A percentile compares a stretch with the other conserved stretches of the same genome.
These are phyloP conservation scores for Yamadazyma songkhlaensis DNA, from an alignment of 1,139 yeast species.

Conservation along the genomic window DNA sequence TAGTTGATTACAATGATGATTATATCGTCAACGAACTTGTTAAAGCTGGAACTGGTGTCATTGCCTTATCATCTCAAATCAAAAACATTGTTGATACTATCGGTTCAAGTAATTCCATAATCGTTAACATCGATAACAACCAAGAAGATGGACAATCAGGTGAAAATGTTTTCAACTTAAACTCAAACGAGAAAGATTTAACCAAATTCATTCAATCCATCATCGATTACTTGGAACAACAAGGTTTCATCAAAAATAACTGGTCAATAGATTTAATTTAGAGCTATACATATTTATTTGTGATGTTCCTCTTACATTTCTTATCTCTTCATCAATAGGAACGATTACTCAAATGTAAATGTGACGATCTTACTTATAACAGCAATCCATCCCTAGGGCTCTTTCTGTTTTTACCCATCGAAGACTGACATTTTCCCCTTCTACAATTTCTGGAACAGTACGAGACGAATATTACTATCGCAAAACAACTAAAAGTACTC, in stretches of 20 bases:
- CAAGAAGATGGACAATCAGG: conserved; percentile 10
- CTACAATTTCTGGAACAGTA: too few relatives aligned
- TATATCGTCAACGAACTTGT: conserved; percentile 79
- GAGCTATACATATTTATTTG: background rate
- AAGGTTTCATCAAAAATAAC: conserved; percentile 50
- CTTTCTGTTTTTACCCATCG: too few relatives aligned
- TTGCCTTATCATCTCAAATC: conserved; percentile 40
- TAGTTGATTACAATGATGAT: conserved; percentile 51
- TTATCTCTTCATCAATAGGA: too few relatives aligned
- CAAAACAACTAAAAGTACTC: too few relatives aligned
- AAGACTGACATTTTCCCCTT: too few relatives aligned
- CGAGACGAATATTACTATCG: too few relatives aligned
- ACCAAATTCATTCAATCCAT: conserved; percentile 64
- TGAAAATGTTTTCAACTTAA: conserved; percentile 14
- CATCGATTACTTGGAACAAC: conserved; percentile 67
- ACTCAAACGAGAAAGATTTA: conserved; percentile 18
- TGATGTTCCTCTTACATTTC: background rate
- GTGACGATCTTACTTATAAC: too few relatives aligned
- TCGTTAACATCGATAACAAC: conserved; percentile 18
- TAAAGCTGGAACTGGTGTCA: conserved; percentile 88
- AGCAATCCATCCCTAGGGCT: too few relatives aligned
- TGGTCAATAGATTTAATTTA: conserved; percentile 6
- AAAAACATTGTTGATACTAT: conserved; percentile 45
- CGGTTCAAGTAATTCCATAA: conserved; percentile 33
- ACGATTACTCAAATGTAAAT: too few relatives aligned